These are phyloP conservation scores for Fraxinus latifolia DNA, from an alignment of 305 asterid genomes.

Conservation along the genomic window DNA sequence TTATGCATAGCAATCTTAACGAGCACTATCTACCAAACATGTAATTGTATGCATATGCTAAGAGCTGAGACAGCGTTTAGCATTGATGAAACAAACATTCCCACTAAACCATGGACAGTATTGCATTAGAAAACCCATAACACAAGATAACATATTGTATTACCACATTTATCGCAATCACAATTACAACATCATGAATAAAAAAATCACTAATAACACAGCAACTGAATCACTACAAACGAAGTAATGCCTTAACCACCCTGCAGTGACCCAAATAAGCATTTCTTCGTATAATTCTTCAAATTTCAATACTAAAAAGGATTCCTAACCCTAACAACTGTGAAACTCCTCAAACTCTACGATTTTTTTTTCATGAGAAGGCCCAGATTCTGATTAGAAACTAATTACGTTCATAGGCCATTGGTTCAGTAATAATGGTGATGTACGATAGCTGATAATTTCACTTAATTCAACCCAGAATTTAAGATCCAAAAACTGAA, in stretches of 20 bases:
- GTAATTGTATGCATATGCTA: not conserved
- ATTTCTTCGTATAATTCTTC: not conserved
- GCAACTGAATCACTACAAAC: not conserved
- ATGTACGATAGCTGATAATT: not conserved
- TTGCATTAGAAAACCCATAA: not conserved
- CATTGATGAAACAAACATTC: not conserved
- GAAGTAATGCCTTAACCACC: not conserved
- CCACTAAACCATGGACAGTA: not conserved
- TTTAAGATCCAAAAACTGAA: not conserved
- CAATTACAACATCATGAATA: not conserved
- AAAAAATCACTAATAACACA: not conserved
- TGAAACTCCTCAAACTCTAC: not conserved
- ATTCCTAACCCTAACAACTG: not conserved
- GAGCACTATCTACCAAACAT: not conserved
- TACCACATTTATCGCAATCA: not conserved
- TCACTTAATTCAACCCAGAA: slow-evolving; percentile 6
- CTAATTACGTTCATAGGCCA: not conserved
- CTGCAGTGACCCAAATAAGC: not conserved
- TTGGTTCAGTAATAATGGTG: slow-evolving; percentile 6
- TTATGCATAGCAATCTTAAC: not conserved
- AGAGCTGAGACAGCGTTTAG: not conserved
- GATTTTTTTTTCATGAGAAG: not conserved
- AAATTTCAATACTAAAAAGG: not conserved
- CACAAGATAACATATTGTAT: not conserved
- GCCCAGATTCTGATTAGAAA: not conserved